Conservation (phyloP, 2,329 filamentous ascomycete species). For the Neurospora sp. region DNA sequence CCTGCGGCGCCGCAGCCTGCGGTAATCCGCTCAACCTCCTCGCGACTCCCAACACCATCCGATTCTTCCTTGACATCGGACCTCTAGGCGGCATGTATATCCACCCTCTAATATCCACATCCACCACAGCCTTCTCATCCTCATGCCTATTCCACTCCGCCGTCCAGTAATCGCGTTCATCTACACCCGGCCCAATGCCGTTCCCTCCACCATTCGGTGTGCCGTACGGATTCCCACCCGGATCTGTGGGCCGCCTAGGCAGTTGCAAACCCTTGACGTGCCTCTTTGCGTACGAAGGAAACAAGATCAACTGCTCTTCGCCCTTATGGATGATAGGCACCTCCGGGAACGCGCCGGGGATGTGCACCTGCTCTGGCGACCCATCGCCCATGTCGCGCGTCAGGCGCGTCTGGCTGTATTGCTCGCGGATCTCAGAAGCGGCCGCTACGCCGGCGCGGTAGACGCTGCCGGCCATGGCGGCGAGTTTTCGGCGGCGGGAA, state of each 20-base stretch:
- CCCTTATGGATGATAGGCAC: conserved; percentile 71
- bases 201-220: conserved; percentile 15
- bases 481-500: conserved; percentile 67
- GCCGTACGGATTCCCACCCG: neutral
- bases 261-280: conserved; percentile 41
- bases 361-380: conserved; percentile 31
- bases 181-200: conserved; percentile 28
- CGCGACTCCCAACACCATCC: conserved; percentile 77
- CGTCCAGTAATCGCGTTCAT: conserved; percentile 65
- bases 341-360: conserved; percentile 74
- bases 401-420: conserved; percentile 45
- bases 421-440: conserved; percentile 49
- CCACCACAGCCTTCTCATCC: conserved; percentile 76
- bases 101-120: conserved; percentile 94
- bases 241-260: neutral
- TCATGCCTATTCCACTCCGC: conserved; percentile 71
- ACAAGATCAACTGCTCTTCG: conserved; percentile 86
- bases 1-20: conserved; percentile 42
- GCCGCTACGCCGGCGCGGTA: conserved; percentile 48
- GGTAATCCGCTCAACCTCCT: conserved; percentile 82
- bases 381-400: conserved; percentile 13
- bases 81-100: conserved; percentile 79
- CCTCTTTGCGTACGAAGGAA: conserved; percentile 82
- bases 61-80: conserved; percentile 77
- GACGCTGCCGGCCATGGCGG: conserved; percentile 48